Conservation (phyloP, 164 flowering plant genomes). For the Chimonanthus salicifolius region DNA sequence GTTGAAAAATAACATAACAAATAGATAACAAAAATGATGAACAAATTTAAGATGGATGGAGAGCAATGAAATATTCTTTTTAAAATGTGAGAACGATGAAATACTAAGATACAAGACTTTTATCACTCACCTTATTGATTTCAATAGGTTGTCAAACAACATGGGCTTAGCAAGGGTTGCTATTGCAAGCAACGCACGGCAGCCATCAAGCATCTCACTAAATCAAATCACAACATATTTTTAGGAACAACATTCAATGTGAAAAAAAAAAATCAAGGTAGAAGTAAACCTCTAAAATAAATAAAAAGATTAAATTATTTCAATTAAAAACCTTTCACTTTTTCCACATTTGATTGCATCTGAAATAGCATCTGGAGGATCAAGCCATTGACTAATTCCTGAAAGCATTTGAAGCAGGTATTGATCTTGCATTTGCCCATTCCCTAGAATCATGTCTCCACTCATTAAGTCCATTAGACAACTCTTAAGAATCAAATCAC, state of each 20-base stretch:
- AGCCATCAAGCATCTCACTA: constrained; percentile 98
- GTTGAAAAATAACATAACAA: not conserved
- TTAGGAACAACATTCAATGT: constrained; percentile 1
- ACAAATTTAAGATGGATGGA: not conserved
- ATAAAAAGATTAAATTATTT: not conserved
- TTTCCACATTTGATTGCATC: constrained; percentile 65
- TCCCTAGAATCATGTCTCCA: constrained; percentile 37
- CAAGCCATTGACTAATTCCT: constrained; percentile 73
- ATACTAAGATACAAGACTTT: not conserved
- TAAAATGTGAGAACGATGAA: not conserved
- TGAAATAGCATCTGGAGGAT: constrained; percentile 71
- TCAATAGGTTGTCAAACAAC: constrained; percentile 78
- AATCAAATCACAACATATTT: constrained; percentile 15
- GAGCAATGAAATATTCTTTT: not conserved
- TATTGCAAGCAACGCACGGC: constrained; percentile 75
- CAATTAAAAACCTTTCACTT: constrained; percentile 69
- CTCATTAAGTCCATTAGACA: not conserved
- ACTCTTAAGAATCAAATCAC: not conserved
- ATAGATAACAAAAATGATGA: not conserved
- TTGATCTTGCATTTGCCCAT: constrained; percentile 54
- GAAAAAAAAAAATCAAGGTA: not conserved
- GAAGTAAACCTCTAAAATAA: not conserved
- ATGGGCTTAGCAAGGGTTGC: constrained; percentile 67
- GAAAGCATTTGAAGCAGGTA: constrained; percentile 73
- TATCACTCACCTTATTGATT: constrained; percentile 60